A percentile compares a stretch with the other conserved stretches of the same genome.
Conservation (phyloP, 202 grass and related monocot species). For the Zoysia matrella region DNA sequence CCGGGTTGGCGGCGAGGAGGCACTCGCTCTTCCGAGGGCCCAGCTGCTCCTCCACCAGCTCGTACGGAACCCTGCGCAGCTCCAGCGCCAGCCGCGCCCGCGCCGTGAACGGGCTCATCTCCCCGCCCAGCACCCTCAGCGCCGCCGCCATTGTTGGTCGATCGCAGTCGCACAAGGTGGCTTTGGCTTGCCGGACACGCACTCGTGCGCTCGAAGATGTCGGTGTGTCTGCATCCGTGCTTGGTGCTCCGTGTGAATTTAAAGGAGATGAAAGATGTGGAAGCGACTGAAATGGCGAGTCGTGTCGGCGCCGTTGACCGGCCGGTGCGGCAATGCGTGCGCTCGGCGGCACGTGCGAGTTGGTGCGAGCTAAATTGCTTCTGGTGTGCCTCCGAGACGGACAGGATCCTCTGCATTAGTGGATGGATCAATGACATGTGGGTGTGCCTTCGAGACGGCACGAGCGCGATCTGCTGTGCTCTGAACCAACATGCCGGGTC, state of each 20-base stretch:
- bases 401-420: no score
- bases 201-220: no score
- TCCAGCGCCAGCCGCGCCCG: conserved; percentile 59
- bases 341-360: background rate
- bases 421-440: no score
- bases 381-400: no score
- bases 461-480: no score
- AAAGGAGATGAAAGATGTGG: background rate
- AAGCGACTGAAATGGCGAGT: background rate
- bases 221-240: no score
- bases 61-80: conserved; percentile 55
- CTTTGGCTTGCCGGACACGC: no score
- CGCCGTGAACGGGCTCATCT: conserved; percentile 53
- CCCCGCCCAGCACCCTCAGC: conserved; percentile 45
- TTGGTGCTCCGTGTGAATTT: background rate
- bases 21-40: conserved; percentile 52
- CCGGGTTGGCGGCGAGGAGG: conserved; percentile 67
- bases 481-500: no score
- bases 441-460: no score
- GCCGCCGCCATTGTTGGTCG: background rate
- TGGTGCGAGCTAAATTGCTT: background rate
- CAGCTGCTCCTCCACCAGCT: conserved; percentile 57
- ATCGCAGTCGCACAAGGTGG: no score
- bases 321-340: background rate
- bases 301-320: background rate